A percentile compares a stretch with the other conserved stretches of the same genome.
These are phyloP conservation scores for Fusarium sp. DNA, from an alignment of 2,329 filamentous ascomycete genomes.

Conservation along the genomic window DNA sequence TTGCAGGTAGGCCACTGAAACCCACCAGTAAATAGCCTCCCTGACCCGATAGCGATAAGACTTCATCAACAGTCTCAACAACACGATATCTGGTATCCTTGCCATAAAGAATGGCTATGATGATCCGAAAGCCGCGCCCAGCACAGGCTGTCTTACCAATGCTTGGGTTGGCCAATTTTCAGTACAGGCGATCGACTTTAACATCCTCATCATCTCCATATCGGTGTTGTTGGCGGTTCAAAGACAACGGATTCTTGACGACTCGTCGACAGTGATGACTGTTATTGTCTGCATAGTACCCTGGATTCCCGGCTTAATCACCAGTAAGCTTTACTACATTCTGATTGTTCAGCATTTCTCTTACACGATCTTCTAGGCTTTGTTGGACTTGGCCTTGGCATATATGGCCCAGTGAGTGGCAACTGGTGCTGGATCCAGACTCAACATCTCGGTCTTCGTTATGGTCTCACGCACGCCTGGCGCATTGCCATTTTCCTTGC, in stretches of 20 bases:
- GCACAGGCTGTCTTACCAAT: neutral
- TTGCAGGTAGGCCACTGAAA: neutral
- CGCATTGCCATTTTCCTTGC: neutral
- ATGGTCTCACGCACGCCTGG: neutral
- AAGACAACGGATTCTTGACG: neutral
- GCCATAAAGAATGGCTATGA: neutral
- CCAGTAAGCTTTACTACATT: neutral
- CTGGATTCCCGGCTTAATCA: neutral
- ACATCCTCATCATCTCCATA: neutral
- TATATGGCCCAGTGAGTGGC: neutral
- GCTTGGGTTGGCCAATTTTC: slow-evolving; percentile 5
- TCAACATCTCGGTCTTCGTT: neutral
- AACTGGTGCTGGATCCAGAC: slow-evolving; percentile 1
- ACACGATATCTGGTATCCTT: neutral
- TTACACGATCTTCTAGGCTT: neutral
- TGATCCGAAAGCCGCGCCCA: neutral
- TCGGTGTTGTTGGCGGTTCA: neutral
- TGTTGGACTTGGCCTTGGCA: neutral
- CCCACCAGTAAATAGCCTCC: rapidly evolving
- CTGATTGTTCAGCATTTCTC: rapidly evolving
- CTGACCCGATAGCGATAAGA: neutral
- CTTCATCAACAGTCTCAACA: neutral
- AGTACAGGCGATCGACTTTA: neutral
- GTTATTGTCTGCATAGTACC: neutral
- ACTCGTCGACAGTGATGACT: neutral